Evolutionary conservation across 1,284 basidiomycete species (phyloP).

Genomic region (Cryptococcus jaspeensis): DNA sequence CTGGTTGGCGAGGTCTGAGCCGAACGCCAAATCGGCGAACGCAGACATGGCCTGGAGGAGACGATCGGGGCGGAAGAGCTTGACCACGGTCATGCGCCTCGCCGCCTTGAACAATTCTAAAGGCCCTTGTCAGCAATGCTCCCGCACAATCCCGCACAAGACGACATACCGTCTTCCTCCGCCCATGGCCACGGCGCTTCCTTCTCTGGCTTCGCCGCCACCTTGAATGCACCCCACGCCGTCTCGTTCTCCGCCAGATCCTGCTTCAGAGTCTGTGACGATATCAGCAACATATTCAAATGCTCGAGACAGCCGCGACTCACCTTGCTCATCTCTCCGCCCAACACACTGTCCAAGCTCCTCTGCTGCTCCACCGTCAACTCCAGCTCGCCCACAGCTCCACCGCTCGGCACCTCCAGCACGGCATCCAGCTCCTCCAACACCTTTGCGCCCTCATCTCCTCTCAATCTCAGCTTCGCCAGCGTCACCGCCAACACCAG

Average conservation of each 20-base stretch:
- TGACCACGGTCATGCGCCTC: constrained; percentile 35
- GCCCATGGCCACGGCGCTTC: constrained; percentile 74
- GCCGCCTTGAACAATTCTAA: constrained; percentile 32
- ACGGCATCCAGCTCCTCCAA: constrained; percentile 84
- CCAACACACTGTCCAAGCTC: constrained; percentile 29
- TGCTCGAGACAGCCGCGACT: not conserved
- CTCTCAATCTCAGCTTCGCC: constrained; percentile 81
- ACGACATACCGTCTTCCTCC: constrained; percentile 28
- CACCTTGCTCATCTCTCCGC: constrained; percentile 59
- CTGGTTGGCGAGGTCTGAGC: constrained; percentile 34
- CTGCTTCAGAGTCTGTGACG: constrained; percentile 55
- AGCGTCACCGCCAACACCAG: constrained; percentile 87
- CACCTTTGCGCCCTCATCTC: constrained; percentile 66
- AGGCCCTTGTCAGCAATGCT: constrained; percentile 5
- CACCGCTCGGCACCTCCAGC: constrained; percentile 62
- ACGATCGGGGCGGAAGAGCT: constrained; percentile 47
- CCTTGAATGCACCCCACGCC: constrained; percentile 75
- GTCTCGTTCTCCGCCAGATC: constrained; percentile 66
- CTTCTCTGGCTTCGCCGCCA: constrained; percentile 68
- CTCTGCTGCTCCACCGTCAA: constrained; percentile 35
- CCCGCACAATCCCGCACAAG: not conserved
- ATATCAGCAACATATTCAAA: not conserved
- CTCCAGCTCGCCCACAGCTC: constrained; percentile 7
- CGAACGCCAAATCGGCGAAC: constrained; percentile 43
- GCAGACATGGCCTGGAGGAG: constrained; percentile 32